Conservation (phyloP, 768 basidiomycete species). For the Obba rivulosa region DNA sequence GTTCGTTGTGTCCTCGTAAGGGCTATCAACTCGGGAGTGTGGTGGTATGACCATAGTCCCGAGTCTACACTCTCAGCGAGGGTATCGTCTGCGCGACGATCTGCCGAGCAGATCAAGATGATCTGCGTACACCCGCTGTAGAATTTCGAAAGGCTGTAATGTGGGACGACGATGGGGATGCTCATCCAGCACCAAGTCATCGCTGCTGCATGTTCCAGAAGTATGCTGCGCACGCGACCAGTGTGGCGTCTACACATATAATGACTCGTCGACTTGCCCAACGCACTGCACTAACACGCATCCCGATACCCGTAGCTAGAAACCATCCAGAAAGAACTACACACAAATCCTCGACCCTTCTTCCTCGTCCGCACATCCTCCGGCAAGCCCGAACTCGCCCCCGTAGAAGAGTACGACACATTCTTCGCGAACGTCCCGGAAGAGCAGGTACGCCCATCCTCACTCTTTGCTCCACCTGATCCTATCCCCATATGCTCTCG, state of each 20-base stretch:
- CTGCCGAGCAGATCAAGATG: too few relatives aligned
- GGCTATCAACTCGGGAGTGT: neutral
- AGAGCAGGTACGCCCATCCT: conserved; percentile 32
- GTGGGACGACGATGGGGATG: too few relatives aligned
- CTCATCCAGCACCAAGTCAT: too few relatives aligned
- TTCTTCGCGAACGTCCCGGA: conserved; percentile 50
- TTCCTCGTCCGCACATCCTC: conserved; percentile 49
- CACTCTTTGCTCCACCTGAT: neutral
- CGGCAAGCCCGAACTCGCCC: conserved; percentile 37
- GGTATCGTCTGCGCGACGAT: conserved; percentile 1
- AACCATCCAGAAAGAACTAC: conserved; percentile 47
- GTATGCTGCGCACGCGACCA: too few relatives aligned
- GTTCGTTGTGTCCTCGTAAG: conserved; percentile 8
- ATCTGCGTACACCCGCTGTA: too few relatives aligned
- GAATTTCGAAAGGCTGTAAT: too few relatives aligned
- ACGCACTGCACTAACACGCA: neutral
- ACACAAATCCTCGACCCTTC: conserved; percentile 40
- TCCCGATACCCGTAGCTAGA: conserved; percentile 35
- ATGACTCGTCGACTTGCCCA: too few relatives aligned
- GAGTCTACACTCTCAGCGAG: neutral
- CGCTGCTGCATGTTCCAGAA: too few relatives aligned
- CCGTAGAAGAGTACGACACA: conserved; percentile 48
- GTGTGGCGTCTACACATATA: too few relatives aligned
- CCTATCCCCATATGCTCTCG: neutral
- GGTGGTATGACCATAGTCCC: neutral